phyloP scores from a whole-genome alignment of 768 basidiomycete species.

The Leccinum obscurum region DNA sequence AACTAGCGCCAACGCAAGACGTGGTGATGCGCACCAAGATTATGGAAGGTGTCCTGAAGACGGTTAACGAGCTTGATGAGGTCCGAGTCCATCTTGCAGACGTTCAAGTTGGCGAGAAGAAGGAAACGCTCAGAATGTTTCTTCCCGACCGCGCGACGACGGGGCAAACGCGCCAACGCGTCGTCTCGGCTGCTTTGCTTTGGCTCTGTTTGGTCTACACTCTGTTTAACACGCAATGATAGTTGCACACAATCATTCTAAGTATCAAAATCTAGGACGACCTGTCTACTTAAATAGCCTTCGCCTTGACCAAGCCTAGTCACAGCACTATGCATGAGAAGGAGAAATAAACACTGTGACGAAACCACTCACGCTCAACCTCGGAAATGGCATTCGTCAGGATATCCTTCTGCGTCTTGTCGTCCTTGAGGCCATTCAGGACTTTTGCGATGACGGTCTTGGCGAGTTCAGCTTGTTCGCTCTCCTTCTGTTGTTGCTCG shows the following conservation, averaged over 20 bases:
- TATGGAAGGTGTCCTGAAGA: conserved; percentile 90
- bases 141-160: conserved; percentile 19
- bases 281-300: conserved; percentile 68
- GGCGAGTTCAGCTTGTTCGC: conserved; percentile 90
- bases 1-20: conserved; percentile 11
- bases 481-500: conserved; percentile 96
- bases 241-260: conserved; percentile 15
- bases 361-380: conserved; percentile 82
- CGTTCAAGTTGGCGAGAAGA: conserved; percentile 6
- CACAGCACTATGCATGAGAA: conserved; percentile 1
- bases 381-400: conserved; percentile 77
- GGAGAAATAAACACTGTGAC: neutral
- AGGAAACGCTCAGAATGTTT: neutral
- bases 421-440: conserved; percentile 76
- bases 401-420: conserved; percentile 87
- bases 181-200: conserved; percentile 32
- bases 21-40: conserved; percentile 61
- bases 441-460: conserved; percentile 89
- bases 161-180: conserved; percentile 28
- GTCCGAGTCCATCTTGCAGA: conserved; percentile 78
- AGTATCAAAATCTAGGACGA: conserved; percentile 26
- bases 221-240: neutral
- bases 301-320: conserved; percentile 86
- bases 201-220: conserved; percentile 24
- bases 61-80: conserved; percentile 94